These are phyloP conservation scores for Salix suchowensis DNA, from an alignment of 345 rosid species.

Conservation along the genomic window DNA sequence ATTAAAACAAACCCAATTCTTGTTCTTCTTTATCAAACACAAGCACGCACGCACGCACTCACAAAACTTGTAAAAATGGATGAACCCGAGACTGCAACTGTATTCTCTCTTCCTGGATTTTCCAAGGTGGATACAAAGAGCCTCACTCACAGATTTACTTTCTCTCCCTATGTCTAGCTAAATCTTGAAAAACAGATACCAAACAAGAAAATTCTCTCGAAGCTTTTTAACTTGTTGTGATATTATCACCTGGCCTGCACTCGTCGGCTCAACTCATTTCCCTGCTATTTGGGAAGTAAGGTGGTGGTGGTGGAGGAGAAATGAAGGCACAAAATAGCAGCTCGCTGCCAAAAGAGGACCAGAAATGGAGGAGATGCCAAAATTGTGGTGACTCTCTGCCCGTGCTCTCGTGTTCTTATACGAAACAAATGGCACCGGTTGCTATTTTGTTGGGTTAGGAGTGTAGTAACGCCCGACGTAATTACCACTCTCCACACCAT, in stretches of 20 bases:
- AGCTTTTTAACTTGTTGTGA: background rate
- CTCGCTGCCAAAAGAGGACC: background rate
- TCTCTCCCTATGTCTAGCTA: background rate
- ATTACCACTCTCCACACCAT: background rate
- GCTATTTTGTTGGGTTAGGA: conserved; percentile 18
- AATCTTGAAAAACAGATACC: background rate
- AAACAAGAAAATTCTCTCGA: background rate
- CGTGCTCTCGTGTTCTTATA: background rate
- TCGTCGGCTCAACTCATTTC: background rate
- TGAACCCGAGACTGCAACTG: background rate
- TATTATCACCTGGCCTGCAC: background rate
- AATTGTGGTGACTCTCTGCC: background rate
- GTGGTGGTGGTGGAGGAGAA: too few species aligned
- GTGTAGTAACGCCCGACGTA: conserved; percentile 11
- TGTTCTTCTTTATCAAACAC: background rate
- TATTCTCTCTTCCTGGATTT: too few species aligned
- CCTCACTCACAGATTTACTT: background rate
- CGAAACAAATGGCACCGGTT: conserved; percentile 30
- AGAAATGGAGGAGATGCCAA: background rate
- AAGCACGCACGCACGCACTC: background rate
- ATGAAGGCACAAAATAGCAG: background rate
- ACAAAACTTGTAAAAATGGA: background rate
- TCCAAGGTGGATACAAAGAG: background rate
- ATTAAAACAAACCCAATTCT: background rate
- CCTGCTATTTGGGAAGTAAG: background rate